phyloP scores from a whole-genome alignment of 2,329 filamentous ascomycete genomes.

The Pseudomassariella vexata region DNA sequence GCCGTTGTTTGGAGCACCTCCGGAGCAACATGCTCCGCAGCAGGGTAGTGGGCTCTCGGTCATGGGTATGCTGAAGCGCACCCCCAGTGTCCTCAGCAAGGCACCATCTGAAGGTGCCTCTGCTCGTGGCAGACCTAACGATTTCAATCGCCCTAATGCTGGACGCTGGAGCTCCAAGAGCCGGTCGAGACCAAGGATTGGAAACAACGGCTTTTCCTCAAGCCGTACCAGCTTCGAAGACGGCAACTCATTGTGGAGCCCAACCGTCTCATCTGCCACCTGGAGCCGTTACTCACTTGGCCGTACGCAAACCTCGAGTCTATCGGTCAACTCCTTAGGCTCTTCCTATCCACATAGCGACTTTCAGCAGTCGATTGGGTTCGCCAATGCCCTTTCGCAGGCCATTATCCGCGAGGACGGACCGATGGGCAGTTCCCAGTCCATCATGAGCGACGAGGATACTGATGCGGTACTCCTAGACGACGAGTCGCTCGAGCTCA shows the following conservation, averaged over 20 bases:
- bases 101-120: constrained; percentile 78
- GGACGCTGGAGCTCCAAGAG: constrained; percentile 82
- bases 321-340: constrained; percentile 86
- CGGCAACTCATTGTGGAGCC: constrained; percentile 83
- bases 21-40: constrained; percentile 42
- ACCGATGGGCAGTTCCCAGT: constrained; percentile 45
- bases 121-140: constrained; percentile 63
- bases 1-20: constrained; percentile 66
- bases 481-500: constrained; percentile 85
- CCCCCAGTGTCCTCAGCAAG: constrained; percentile 88
- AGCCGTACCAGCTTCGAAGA: constrained; percentile 95
- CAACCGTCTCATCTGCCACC: constrained; percentile 75
- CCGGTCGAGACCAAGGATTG: constrained; percentile 73
- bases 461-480: constrained; percentile 66
- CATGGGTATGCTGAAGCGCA: constrained; percentile 72
- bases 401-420: constrained; percentile 90
- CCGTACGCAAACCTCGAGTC: constrained; percentile 82
- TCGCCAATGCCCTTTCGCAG: constrained; percentile 92
- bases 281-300: constrained; percentile 94
- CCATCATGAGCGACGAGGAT: constrained; percentile 54
- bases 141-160: constrained; percentile 45
- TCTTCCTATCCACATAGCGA: constrained; percentile 71
- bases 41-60: constrained; percentile 63
- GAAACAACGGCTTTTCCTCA: constrained; percentile 76
- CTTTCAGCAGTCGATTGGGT: constrained; percentile 94